phyloP scores from a whole-genome alignment of 1,139 yeast species.

The Pichia kudriavzevii region DNA sequence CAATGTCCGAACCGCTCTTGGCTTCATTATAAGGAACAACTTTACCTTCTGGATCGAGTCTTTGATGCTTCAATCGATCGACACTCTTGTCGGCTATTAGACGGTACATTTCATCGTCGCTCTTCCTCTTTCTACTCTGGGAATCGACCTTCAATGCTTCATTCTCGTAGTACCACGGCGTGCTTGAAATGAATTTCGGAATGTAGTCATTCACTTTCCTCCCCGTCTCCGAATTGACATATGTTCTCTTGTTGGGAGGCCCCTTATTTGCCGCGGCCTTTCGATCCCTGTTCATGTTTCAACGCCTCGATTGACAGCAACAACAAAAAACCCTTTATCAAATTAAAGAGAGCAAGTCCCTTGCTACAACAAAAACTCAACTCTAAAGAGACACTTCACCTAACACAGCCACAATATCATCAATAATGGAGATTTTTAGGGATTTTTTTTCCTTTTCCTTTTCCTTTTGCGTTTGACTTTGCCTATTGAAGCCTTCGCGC shows the following conservation, averaged over 20 bases:
- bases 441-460: no score
- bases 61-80: slow-evolving; percentile 45
- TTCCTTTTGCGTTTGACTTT: no score
- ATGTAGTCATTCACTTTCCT: slow-evolving; percentile 33
- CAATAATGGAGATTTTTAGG: no score
- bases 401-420: no score
- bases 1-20: slow-evolving; percentile 30
- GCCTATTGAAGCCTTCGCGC: no score
- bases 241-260: slow-evolving; percentile 17
- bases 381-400: no score
- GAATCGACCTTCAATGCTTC: slow-evolving; percentile 22
- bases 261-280: slow-evolving; percentile 1
- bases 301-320: not conserved
- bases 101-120: slow-evolving; percentile 20
- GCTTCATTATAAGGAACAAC: slow-evolving; percentile 29
- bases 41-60: slow-evolving; percentile 30
- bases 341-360: no score
- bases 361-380: no score
- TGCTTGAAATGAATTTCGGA: slow-evolving; percentile 40
- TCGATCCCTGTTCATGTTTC: slow-evolving; percentile 1
- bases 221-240: slow-evolving; percentile 22
- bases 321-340: not conserved
- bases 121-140: slow-evolving; percentile 21
- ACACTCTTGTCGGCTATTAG: slow-evolving; percentile 19
- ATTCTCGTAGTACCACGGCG: slow-evolving; percentile 43